phyloP scores from a whole-genome alignment of 805 yeast species.

The Metschnikowia amazonensis region DNA sequence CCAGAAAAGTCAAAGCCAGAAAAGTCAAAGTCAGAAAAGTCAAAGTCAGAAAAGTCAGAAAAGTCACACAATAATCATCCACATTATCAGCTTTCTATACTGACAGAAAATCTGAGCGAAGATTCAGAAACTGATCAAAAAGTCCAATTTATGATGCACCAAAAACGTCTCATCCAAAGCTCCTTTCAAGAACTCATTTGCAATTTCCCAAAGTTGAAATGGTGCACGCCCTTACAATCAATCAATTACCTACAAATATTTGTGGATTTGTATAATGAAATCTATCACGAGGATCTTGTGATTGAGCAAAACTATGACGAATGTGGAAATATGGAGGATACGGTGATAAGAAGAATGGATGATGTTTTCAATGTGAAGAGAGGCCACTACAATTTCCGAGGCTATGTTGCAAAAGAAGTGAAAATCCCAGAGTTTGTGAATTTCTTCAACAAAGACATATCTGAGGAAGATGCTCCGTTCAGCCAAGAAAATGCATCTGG shows the following conservation, averaged over 20 bases:
- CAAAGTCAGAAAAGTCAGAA: too few species aligned
- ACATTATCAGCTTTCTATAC: not conserved
- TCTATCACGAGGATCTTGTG: conserved; percentile 14
- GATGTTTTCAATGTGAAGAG: not conserved
- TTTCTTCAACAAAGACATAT: conserved; percentile 6
- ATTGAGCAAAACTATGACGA: conserved; percentile 10
- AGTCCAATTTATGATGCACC: conserved; percentile 2
- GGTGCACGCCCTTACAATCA: conserved; percentile 17
- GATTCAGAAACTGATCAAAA: not conserved
- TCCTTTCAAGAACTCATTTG: conserved; percentile 11
- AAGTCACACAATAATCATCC: too few species aligned
- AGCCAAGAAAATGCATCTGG: not conserved
- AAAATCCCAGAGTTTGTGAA: conserved; percentile 15
- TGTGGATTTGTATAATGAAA: conserved; percentile 16
- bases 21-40: too few species aligned
- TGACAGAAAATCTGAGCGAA: not conserved
- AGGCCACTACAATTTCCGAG: conserved; percentile 3
- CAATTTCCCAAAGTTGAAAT: conserved; percentile 7
- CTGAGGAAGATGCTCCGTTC: not conserved
- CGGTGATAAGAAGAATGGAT: conserved; percentile 10
- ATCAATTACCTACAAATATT: conserved; percentile 17
- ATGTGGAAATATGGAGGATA: conserved; percentile 10
- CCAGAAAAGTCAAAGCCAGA: too few species aligned
- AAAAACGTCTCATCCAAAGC: conserved; percentile 11
- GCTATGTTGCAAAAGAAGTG: not conserved